Base-by-base conservation (phyloP, 176 grass and related monocot species). In the Areca catechu region DNA sequence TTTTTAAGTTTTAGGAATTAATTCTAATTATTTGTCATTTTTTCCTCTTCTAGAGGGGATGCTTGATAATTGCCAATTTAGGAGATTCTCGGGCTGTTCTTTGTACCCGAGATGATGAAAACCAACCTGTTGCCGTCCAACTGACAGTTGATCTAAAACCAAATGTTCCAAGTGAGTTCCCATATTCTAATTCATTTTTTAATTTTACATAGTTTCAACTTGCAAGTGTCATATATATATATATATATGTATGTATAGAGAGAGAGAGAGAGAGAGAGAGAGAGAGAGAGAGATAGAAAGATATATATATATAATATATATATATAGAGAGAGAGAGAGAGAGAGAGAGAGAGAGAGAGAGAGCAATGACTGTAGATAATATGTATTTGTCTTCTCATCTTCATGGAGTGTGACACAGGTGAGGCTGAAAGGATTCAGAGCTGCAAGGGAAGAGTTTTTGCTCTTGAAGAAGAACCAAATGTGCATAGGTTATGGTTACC, bases 401-500 rank as follows among this genome's bases (percentile, higher is more conserved):
- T 19, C 19, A 7, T 17, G 4, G 50, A 16, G 14, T 56, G 23
- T 63, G 15, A 4, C 47, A 17, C n/a, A 95, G 90, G 82, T 16
- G 90, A 95, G 71, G 70, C 73, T 2, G 82, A 80, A 22, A 89
- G 90, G 73, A 95, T 95, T 51, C 54, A 63, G 27, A 73, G 51
- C 14, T 89, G 79, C 27, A 89, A 79, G 34, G 90, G 90, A 22
- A 82, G 90, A 53, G 77, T 89, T 23, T 95, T 95, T 17, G 82
- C 85, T 2, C 72, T 95, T 48, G 67, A 86, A 6, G 90, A 95
- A 21, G 90, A 89, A 7, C 85, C 90, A 0, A 79, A 86, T 1
- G 73, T 95, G 23, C 76, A 75, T n/a, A 82, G 90, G 55, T n/a
- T 95, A 65, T 95, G 90, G 90, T 62, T 95, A 21, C 85, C 85